Evolutionary conservation across 495 filamentous ascomycete species (phyloP).

Genomic region (Stereocaulon alpinum): DNA sequence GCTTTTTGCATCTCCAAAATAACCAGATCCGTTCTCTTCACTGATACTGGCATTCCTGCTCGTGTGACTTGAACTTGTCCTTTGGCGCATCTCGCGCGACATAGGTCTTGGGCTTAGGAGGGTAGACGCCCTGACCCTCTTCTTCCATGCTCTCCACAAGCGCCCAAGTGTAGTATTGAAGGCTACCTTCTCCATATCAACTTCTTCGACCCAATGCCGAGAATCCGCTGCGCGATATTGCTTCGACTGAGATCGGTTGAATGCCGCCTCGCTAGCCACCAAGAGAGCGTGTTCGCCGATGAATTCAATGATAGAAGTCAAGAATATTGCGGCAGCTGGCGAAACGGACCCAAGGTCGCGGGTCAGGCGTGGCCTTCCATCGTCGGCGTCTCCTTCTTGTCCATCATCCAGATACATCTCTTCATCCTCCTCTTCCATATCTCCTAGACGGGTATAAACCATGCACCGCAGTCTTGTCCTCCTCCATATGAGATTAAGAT

Average conservation of each 20-base stretch:
- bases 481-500: constrained; percentile 83
- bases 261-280: constrained; percentile 81
- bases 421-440: constrained; percentile 97
- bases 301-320: constrained; percentile 89
- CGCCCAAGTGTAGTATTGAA: constrained; percentile 78
- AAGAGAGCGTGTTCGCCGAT: constrained; percentile 84
- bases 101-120: constrained; percentile 14
- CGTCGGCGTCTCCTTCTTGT: constrained; percentile 36
- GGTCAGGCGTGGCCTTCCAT: constrained; percentile 42
- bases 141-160: constrained; percentile 93
- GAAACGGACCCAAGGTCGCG: constrained; percentile 62
- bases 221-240: constrained; percentile 29
- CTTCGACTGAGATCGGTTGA: constrained; percentile 48
- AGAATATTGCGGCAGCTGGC: constrained; percentile 86
- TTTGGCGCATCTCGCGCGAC: constrained; percentile 14
- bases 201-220: constrained; percentile 55
- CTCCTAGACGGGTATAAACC: constrained; percentile 94
- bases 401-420: constrained; percentile 67
- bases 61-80: constrained; percentile 14
- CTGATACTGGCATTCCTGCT: constrained; percentile 21
- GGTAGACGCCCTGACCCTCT: constrained; percentile 46
- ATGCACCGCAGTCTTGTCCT: constrained; percentile 85
- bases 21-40: constrained; percentile 12
- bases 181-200: constrained; percentile 88
- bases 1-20: constrained; percentile 10